phyloP scores from a whole-genome alignment of 305 asterid genomes.

The Solanum hybrid region DNA sequence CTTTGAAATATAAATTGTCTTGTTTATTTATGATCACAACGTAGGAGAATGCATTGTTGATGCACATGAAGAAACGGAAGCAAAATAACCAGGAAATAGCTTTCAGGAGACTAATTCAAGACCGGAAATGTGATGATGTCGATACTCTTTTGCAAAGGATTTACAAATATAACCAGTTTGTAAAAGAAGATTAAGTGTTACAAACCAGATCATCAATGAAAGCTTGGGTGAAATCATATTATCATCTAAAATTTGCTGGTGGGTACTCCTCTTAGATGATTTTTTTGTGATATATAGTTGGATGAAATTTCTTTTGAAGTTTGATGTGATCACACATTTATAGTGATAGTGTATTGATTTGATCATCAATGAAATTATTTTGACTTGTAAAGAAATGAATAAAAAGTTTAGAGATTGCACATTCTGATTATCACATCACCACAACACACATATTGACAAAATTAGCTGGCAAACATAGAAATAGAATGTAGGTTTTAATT shows the following conservation, averaged over 20 bases:
- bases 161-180: neutral
- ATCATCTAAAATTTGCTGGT: neutral
- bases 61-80: neutral
- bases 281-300: neutral
- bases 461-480: neutral
- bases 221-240: neutral
- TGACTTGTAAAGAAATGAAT: neutral
- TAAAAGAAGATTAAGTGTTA: neutral
- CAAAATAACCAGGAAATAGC: neutral
- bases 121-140: neutral
- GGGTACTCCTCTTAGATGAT: neutral
- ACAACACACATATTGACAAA: conserved; percentile 3
- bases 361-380: neutral
- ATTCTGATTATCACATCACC: neutral
- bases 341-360: neutral
- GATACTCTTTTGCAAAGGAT: neutral
- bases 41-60: neutral
- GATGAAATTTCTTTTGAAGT: neutral
- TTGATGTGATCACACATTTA: neutral
- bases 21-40: neutral
- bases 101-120: neutral
- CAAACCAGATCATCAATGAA: neutral
- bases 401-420: neutral
- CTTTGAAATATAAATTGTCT: neutral
- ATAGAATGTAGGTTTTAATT: conserved; percentile 3